Base-by-base conservation (phyloP, 2,329 filamentous ascomycete species). In the Pyricularia sp. region DNA sequence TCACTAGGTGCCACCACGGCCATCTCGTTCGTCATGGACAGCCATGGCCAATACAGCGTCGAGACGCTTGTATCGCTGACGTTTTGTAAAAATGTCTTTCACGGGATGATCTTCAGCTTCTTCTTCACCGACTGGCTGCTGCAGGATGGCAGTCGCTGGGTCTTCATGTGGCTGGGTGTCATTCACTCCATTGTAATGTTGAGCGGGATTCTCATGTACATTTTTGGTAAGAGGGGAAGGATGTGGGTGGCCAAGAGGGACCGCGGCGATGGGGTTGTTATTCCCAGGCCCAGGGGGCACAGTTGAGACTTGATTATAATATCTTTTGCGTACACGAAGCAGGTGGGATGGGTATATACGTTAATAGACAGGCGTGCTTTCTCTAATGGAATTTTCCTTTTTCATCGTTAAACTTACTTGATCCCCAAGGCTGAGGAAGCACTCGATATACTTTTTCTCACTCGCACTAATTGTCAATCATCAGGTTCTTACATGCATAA, bases 31-130 rank as follows among this genome's bases (percentile, higher is more conserved):
- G 92, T 89, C 65, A 91, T 97, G 8, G 93, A 97, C 76, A 92
- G 88, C 68, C 97, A 97, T 75, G 83, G 93, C 12, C 89, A 96
- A 71, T 97, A 96, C 75, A 93, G 93, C 0, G 93, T 92, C 24
- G 93, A 97, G 76, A 93, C 93, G 2, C 81, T 97, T 40, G 94
- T 97, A 16, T 97, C 93, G 24, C 79, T 97, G 69, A 97, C 97
- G 72, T 94, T 97, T 72, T 87, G 86, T 77, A 97, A 97, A 81
- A 97, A 97, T 73, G 83, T 97, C 65, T 84, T 97, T 30, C 93
- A 97, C 71, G 93, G 93, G 0, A 79, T 97, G 64, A 82, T 96
- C 0, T 97, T 96, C 73, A 85, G 90, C 66, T 79, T 97, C 62
- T 97, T 97, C 74, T 90, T 96, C 70, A 90, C 90, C 4, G 80